phyloP scores from a whole-genome alignment of 176 grass and related monocot species.

The Eleusine indica region DNA sequence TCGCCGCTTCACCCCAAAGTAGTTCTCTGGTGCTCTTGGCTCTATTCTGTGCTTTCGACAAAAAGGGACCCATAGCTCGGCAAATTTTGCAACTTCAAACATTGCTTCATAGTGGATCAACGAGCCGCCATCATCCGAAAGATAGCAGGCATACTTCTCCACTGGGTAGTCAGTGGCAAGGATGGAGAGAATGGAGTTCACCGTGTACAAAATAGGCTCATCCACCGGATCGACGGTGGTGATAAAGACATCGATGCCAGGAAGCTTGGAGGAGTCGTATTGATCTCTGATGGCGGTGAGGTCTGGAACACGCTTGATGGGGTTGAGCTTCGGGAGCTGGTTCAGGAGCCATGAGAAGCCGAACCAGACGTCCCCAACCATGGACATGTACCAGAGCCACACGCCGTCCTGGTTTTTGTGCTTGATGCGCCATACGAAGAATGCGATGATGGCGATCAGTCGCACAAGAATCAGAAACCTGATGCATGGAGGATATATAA shows the following conservation, averaged over 20 bases:
- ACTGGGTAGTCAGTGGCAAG: conserved; percentile 56
- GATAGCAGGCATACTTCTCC: conserved; percentile 49
- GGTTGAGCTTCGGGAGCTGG: conserved; percentile 54
- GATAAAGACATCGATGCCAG: conserved; percentile 49
- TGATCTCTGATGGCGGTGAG: conserved; percentile 36
- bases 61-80: conserved; percentile 41
- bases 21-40: conserved; percentile 48
- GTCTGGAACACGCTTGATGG: conserved; percentile 43
- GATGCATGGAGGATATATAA: background rate
- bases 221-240: conserved; percentile 55
- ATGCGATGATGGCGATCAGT: conserved; percentile 31
- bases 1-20: conserved; percentile 28
- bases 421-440: conserved; percentile 45
- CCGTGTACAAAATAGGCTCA: conserved; percentile 49
- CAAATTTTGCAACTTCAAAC: conserved; percentile 40
- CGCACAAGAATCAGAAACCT: conserved; percentile 45
- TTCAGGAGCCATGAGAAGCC: conserved; percentile 54
- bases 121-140: conserved; percentile 51
- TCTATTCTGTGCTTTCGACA: conserved; percentile 50
- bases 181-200: conserved; percentile 57
- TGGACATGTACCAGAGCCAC: conserved; percentile 51
- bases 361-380: conserved; percentile 49
- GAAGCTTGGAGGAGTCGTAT: conserved; percentile 24
- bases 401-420: conserved; percentile 35
- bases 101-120: conserved; percentile 49